Conservation (phyloP, 2,329 filamentous ascomycete genomes). For the Calycina herbarum region DNA sequence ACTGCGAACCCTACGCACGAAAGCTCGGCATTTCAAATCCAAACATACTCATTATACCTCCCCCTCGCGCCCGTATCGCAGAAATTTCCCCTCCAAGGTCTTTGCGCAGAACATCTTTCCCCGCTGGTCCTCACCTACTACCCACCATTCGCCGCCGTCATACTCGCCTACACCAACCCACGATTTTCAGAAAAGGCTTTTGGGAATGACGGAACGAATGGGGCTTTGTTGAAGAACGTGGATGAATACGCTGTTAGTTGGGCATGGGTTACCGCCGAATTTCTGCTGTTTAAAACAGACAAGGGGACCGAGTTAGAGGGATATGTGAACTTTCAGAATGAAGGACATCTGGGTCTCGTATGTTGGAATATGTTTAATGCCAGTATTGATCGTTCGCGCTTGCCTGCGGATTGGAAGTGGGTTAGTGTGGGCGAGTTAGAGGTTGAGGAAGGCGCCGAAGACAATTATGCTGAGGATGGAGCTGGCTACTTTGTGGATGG, state of each 20-base stretch:
- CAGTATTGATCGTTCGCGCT: slow-evolving; percentile 72
- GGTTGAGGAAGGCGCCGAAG: slow-evolving; percentile 38
- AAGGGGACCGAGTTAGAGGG: slow-evolving; percentile 76
- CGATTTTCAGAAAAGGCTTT: slow-evolving; percentile 62
- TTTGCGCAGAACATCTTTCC: slow-evolving; percentile 72
- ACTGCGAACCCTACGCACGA: background rate
- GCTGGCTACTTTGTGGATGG: slow-evolving; percentile 76
- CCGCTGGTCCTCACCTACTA: slow-evolving; percentile 78
- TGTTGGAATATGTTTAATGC: slow-evolving; percentile 93
- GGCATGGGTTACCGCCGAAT: slow-evolving; percentile 84
- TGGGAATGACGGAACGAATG: slow-evolving; percentile 48
- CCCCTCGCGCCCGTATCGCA: slow-evolving; percentile 72
- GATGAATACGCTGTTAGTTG: slow-evolving; percentile 87
- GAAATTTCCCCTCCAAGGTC: slow-evolving; percentile 66
- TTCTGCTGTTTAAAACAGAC: slow-evolving; percentile 77
- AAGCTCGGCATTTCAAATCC: slow-evolving; percentile 71
- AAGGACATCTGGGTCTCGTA: slow-evolving; percentile 84
- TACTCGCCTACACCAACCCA: slow-evolving; percentile 72
- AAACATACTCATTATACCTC: slow-evolving; percentile 79
- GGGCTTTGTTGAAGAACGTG: slow-evolving; percentile 51
- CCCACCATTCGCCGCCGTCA: slow-evolving; percentile 68
- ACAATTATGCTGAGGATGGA: slow-evolving; percentile 53
- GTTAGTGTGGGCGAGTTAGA: slow-evolving; percentile 50
- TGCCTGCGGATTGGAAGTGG: slow-evolving; percentile 82
- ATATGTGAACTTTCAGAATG: slow-evolving; percentile 80